These are phyloP conservation scores for Cercospora berteroae DNA, from an alignment of 2,329 filamentous ascomycete genomes.

Conservation along the genomic window DNA sequence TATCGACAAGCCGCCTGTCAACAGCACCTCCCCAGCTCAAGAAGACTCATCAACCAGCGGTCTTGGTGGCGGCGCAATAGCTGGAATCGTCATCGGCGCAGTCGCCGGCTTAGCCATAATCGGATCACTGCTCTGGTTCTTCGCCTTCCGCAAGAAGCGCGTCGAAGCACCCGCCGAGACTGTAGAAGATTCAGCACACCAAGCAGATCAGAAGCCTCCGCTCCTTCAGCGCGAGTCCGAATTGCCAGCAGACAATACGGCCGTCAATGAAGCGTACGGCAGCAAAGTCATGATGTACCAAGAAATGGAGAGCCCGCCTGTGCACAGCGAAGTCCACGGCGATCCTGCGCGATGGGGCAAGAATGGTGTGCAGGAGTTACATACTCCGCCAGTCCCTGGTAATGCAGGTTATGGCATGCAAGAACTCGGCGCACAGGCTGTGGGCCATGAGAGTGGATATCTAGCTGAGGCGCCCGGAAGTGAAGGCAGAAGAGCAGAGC, in stretches of 20 bases:
- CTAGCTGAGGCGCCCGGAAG: conserved; percentile 14
- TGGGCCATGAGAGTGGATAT: conserved; percentile 10
- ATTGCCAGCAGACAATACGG: neutral
- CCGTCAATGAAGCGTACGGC: conserved; percentile 8
- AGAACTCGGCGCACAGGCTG: conserved; percentile 1
- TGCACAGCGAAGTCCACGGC: conserved; percentile 10
- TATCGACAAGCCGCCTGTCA: conserved; percentile 1
- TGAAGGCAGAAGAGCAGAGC: conserved; percentile 12
- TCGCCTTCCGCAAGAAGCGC: conserved; percentile 40
- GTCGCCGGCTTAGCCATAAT: conserved; percentile 69
- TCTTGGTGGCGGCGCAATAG: conserved; percentile 82
- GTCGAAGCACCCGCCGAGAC: neutral
- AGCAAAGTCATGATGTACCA: neutral
- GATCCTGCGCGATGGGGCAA: conserved; percentile 11
- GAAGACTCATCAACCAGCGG: conserved; percentile 37
- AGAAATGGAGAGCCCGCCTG: conserved; percentile 5
- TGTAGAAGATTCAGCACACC: neutral
- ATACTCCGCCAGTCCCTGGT: neutral
- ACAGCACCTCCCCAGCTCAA: neutral
- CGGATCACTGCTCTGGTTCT: conserved; percentile 35
- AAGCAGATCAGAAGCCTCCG: neutral
- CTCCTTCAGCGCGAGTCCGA: neutral
- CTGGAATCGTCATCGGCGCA: conserved; percentile 82
- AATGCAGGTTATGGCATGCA: conserved; percentile 2
- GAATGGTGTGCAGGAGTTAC: conserved; percentile 7